phyloP scores from a whole-genome alignment of 2,329 filamentous ascomycete species.

The Nothomitra cinnamomea region DNA sequence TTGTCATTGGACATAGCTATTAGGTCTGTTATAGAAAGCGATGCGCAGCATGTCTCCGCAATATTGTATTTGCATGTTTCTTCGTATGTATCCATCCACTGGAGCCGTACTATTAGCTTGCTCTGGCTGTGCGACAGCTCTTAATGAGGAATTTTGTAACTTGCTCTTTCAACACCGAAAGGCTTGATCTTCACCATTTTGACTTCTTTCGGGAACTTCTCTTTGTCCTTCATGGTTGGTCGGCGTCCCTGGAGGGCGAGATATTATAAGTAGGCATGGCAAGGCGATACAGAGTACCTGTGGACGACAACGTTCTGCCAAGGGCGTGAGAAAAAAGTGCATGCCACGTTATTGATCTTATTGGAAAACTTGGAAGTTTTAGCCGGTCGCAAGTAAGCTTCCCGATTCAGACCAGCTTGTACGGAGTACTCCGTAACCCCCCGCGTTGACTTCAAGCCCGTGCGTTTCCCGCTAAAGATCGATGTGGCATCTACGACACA shows the following conservation, averaged over 20 bases:
- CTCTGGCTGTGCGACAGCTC: constrained; percentile 8
- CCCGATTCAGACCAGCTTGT: neutral
- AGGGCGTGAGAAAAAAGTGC: too few species aligned
- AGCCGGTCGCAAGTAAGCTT: too few species aligned
- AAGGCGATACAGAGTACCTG: too few species aligned
- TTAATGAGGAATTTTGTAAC: constrained; percentile 15
- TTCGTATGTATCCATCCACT: constrained; percentile 42
- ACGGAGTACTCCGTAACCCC: too few species aligned
- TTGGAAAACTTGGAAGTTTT: too few species aligned
- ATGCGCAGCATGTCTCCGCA: constrained; percentile 57
- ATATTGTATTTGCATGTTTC: constrained; percentile 44
- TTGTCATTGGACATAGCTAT: constrained; percentile 36
- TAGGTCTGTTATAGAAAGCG: constrained; percentile 36
- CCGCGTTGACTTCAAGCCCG: neutral
- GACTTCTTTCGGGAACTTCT: neutral
- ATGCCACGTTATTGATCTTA: too few species aligned
- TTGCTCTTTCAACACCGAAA: constrained; percentile 48
- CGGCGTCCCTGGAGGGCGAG: too few species aligned
- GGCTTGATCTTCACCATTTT: constrained; percentile 25
- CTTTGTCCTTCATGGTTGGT: neutral
- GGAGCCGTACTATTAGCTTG: neutral
- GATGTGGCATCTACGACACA: neutral
- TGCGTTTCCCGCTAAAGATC: neutral
- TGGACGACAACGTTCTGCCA: too few species aligned
- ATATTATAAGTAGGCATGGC: too few species aligned